Evolutionary conservation across 2,329 filamentous ascomycete species (phyloP), one percentile per base, ranked within the genome.

Genomic region (Calycina marina): DNA sequence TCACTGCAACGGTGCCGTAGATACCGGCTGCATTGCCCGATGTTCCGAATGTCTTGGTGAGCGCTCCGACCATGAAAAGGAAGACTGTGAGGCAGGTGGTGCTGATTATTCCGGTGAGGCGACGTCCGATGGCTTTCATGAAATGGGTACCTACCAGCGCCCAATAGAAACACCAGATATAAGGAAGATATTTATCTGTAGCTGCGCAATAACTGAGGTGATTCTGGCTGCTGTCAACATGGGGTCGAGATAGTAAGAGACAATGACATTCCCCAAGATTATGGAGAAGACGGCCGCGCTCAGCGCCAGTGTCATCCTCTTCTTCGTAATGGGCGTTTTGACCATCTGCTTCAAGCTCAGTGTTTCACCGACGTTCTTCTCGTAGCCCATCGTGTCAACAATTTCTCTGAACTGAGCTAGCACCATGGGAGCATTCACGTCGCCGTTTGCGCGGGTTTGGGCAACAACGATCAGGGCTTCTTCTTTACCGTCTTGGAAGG

Each of bases 21-120:
- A 59, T 47, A 24, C 20, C 20, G n/a, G 20, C 8, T 22, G 20
- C n/a, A 22, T 3, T 22, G 8, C 8, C 8, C 8, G 20, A 22
- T n/a, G 25, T 11, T 9, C 13, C 11, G 13, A n/a, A 27, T n/a
- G 9, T 27, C 8, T 27, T 27, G 4, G 61, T 60, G 4, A 70
- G 47, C 1, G 56, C 63, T 1, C 65, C 64, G 26, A 68, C 61
- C 32, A 67, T 54, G 39, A 67, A 67, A 1, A 69, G 55, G 18
- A 58, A 65, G 14, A 56, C 36, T 6, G 57, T 51, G 5, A 62
- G 45, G 6, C 59, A 40, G 9, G 34, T 33, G 36, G 61, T 48
- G 0, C 57, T 59, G n/a, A 59, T 35, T 6, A 62, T 43, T 3
- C 60, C 60, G 2, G 56, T 60, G 2, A 55, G 52, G 38, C 61